phyloP scores from a whole-genome alignment of 257 asterid genomes.

The Primulina tabacum region DNA sequence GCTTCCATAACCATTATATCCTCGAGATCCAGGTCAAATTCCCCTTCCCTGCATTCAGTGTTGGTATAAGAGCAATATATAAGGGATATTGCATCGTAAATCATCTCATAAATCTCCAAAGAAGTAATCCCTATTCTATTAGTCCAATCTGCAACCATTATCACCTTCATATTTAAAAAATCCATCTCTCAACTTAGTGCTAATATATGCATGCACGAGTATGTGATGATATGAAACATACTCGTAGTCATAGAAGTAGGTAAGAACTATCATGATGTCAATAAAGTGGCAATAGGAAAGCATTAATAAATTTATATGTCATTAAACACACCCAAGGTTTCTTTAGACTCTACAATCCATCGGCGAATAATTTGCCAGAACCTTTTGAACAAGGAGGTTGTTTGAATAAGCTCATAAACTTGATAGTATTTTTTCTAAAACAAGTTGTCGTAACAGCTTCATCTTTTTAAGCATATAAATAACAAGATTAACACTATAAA shows the following conservation, averaged over 20 bases:
- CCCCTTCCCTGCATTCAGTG: conserved; percentile 66
- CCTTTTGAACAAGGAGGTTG: background rate
- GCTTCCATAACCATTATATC: conserved; percentile 99
- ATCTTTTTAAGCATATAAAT: too few species aligned
- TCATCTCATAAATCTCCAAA: conserved; percentile 4
- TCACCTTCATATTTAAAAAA: too few species aligned
- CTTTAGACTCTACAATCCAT: background rate
- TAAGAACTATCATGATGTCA: background rate
- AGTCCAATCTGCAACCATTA: too few species aligned
- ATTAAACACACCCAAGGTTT: background rate
- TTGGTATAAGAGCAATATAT: conserved; percentile 20
- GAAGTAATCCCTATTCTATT: conserved; percentile 14
- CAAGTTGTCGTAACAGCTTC: background rate
- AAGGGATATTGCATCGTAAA: conserved; percentile 9
- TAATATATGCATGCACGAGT: too few species aligned
- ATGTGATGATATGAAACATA: too few species aligned
- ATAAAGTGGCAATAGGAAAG: background rate
- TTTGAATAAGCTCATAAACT: background rate
- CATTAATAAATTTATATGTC: too few species aligned
- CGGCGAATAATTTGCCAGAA: background rate
- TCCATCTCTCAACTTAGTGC: too few species aligned
- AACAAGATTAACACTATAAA: background rate
- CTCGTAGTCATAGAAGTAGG: too few species aligned
- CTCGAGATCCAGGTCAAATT: conserved; percentile 91
- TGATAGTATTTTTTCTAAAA: background rate